Percentiles rank a stretch among this genome's conserved stretches.
Conservation (phyloP, 2,329 filamentous ascomycete genomes). For the Phialocephala sp. region DNA sequence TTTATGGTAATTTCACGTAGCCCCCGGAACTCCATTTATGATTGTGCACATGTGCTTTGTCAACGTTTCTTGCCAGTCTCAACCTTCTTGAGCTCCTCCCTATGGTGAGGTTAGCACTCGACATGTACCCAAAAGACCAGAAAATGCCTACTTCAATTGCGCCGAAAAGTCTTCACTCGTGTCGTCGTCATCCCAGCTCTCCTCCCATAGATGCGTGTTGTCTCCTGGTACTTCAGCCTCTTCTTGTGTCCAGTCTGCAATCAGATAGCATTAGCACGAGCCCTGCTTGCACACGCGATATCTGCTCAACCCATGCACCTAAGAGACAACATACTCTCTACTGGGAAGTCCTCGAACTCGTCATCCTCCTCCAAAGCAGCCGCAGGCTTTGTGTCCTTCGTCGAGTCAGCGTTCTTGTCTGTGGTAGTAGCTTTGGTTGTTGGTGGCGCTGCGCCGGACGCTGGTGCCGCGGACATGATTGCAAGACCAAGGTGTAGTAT, state of each 20-base stretch:
- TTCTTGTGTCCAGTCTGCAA: slow-evolving; percentile 86
- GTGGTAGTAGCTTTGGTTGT: slow-evolving; percentile 33
- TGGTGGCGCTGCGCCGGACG: slow-evolving; percentile 35
- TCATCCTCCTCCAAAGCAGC: slow-evolving; percentile 90
- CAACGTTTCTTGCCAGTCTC: slow-evolving; percentile 73
- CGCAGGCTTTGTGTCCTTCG: slow-evolving; percentile 51
- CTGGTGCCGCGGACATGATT: slow-evolving; percentile 43
- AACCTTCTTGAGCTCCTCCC: slow-evolving; percentile 94
- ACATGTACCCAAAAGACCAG: background rate
- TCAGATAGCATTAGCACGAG: slow-evolving; percentile 18
- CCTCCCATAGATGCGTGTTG: slow-evolving; percentile 92
- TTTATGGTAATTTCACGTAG: slow-evolving; percentile 34
- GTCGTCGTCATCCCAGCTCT: slow-evolving; percentile 99
- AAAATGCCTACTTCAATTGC: slow-evolving; percentile 80
- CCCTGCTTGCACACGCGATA: background rate
- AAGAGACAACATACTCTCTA: slow-evolving; percentile 71
- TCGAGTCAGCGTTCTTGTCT: slow-evolving; percentile 42
- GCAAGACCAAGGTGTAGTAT: slow-evolving; percentile 4
- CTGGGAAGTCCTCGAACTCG: slow-evolving; percentile 98
- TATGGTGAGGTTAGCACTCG: slow-evolving; percentile 44
- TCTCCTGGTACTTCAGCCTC: slow-evolving; percentile 83
- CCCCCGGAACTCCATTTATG: slow-evolving; percentile 37
- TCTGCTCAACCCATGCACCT: background rate
- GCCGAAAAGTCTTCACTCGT: slow-evolving; percentile 94
- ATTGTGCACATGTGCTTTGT: slow-evolving; percentile 41